Base-by-base conservation (phyloP, 306 rosid genomes). In the Castanopsis chinensis region DNA sequence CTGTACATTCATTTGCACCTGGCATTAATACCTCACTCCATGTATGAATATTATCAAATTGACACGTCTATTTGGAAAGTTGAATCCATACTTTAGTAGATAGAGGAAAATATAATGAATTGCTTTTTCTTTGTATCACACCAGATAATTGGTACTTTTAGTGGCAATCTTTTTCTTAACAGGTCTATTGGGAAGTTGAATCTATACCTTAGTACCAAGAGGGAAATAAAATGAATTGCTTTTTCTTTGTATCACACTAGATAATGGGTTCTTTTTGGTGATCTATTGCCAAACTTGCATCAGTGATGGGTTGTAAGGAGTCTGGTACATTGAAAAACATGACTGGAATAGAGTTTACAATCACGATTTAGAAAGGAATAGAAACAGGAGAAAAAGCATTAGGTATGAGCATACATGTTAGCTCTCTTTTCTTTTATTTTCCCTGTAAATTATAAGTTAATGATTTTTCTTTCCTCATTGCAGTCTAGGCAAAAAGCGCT, bases 401-500 rank as follows among this genome's bases (percentile, higher is more conserved):
- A 21, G 25, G 33, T 23, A 9, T 59, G 25, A 59, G 15, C 14
- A 8, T 21, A 23, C 32, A 59, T 59, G 65, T 20, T 59, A 59
- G 65, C 65, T 59, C 12, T 59, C 65, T 59, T 4, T 59, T 23
- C 13, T 9, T 58, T 8, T 9, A 3, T 58, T 59, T 23, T 23
- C 27, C 5, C 23, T 28, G 6, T 63, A 63, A 63, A 63, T 28
- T 59, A 59, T 21, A 8, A 28, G 51, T 19, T 19, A 35, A 9
- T 67, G 52, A 35, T 52, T 64, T 64, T 18, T 19, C 6, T 35
- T 35, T 19, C 11, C 37, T 35, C 52, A 18, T 68, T 68, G 80
- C 93, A 94, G 97, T 92, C 98, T 32, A 89, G 98, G 91, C 97
- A 92, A 76, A 94, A 94, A 80, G 97, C 98, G 78, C 90, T 94